phyloP scores from a whole-genome alignment of 768 basidiomycete genomes.

The Pleurotus citrinopileatus region DNA sequence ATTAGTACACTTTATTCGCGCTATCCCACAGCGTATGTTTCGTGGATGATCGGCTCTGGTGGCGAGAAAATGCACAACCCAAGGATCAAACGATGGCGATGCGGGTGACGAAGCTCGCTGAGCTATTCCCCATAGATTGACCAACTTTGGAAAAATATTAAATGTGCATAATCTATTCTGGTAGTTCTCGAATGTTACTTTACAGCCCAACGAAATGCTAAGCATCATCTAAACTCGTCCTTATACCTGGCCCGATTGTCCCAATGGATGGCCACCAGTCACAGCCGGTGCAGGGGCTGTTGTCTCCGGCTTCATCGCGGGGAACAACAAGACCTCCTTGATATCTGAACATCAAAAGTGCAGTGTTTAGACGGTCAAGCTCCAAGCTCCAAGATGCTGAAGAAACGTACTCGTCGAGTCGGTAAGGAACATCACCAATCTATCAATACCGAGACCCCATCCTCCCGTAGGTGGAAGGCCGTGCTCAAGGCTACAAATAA shows the following conservation, averaged over 20 bases:
- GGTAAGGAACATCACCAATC: constrained; percentile 97
- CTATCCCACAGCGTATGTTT: no score
- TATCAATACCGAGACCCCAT: constrained; percentile 95
- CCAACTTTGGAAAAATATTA: no score
- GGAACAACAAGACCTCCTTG: constrained; percentile 96
- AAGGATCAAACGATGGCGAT: no score
- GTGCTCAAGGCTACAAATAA: constrained; percentile 74
- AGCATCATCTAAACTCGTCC: no score
- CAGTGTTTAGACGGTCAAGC: background rate
- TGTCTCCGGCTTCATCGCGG: constrained; percentile 91
- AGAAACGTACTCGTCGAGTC: constrained; percentile 79
- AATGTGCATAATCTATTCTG: no score
- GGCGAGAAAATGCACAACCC: no score
- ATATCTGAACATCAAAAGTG: constrained; percentile 58
- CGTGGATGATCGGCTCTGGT: no score
- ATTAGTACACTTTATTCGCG: no score
- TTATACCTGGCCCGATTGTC: constrained; percentile 11
- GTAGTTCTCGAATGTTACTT: no score
- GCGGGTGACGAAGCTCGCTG: no score
- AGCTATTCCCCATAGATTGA: no score
- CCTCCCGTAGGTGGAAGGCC: constrained; percentile 97
- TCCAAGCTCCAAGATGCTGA: constrained; percentile 1
- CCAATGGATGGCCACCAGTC: constrained; percentile 3
- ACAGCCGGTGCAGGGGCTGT: constrained; percentile 28
- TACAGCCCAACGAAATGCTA: no score